Evolutionary conservation across 768 basidiomycete species (phyloP).

Genomic region (Xerocomellus amylosporus): DNA sequence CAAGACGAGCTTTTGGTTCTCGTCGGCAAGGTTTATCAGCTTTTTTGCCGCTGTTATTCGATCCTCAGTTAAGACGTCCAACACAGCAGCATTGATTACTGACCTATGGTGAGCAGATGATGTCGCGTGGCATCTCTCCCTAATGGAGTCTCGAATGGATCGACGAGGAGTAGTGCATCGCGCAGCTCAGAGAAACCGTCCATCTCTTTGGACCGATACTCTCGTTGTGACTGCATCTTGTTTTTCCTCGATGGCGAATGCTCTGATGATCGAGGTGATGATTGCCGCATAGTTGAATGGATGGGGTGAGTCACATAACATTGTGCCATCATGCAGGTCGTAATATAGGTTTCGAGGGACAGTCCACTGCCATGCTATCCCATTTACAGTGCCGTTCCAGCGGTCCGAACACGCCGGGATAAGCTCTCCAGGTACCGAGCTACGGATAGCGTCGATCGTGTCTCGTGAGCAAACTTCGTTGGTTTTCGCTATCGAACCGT

Average conservation of each 20-base stretch:
- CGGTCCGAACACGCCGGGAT: neutral
- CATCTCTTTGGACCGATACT: constrained; percentile 30
- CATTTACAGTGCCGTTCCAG: neutral
- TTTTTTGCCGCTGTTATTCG: constrained; percentile 46
- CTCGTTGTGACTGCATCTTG: constrained; percentile 28
- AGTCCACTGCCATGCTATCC: constrained; percentile 1
- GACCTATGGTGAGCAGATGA: constrained; percentile 27
- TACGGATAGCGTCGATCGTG: neutral
- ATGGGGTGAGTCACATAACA: constrained; percentile 10
- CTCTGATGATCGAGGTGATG: constrained; percentile 13
- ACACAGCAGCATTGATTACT: neutral
- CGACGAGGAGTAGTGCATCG: constrained; percentile 22
- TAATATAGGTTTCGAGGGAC: constrained; percentile 15
- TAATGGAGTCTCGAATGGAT: constrained; percentile 23
- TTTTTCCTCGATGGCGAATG: constrained; percentile 15
- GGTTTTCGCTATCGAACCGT: neutral
- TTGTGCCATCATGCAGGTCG: neutral
- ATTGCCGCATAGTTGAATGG: constrained; percentile 14
- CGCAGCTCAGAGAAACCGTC: constrained; percentile 33
- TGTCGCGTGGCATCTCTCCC: constrained; percentile 31
- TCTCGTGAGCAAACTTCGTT: neutral
- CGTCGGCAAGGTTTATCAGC: constrained; percentile 34
- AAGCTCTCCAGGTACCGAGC: neutral
- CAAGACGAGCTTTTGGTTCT: constrained; percentile 20
- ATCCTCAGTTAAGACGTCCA: neutral